phyloP scores from a whole-genome alignment of 495 filamentous ascomycete genomes.

The Sabuloglossum arenarium region DNA sequence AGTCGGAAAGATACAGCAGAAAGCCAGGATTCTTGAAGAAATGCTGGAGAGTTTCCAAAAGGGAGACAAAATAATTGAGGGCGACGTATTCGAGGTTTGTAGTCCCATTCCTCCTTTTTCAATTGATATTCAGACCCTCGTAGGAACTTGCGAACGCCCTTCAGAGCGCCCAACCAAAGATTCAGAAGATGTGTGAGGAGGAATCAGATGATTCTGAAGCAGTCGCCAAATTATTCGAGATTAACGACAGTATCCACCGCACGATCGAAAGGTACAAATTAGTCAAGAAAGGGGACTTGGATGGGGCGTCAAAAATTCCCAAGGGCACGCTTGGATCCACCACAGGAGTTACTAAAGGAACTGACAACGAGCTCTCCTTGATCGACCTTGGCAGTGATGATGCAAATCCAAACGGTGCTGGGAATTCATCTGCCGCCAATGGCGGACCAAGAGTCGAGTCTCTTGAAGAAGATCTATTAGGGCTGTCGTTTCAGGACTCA shows the following conservation, averaged over 20 bases:
- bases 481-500: conserved; percentile 41
- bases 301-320: conserved; percentile 67
- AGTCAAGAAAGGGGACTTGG: conserved; percentile 80
- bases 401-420: conserved; percentile 26
- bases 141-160: conserved; percentile 79
- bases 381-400: conserved; percentile 79
- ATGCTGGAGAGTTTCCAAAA: conserved; percentile 67
- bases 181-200: conserved; percentile 97
- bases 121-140: not conserved
- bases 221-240: conserved; percentile 84
- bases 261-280: conserved; percentile 89
- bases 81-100: conserved; percentile 71
- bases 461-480: conserved; percentile 40
- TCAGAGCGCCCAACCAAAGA: conserved; percentile 90
- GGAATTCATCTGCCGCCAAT: conserved; percentile 17
- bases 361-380: conserved; percentile 70
- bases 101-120: conserved; percentile 2
- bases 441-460: conserved; percentile 17
- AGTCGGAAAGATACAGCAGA: conserved; percentile 78
- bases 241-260: conserved; percentile 95
- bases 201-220: conserved; percentile 93
- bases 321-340: conserved; percentile 59
- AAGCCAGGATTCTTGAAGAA: conserved; percentile 80
- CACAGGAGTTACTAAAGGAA: conserved; percentile 49
- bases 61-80: conserved; percentile 66